Percentiles rank a stretch among this genome's conserved stretches.
These are phyloP conservation scores for Avena sativa DNA, from an alignment of 176 grass and related monocot genomes.

Conservation along the genomic window DNA sequence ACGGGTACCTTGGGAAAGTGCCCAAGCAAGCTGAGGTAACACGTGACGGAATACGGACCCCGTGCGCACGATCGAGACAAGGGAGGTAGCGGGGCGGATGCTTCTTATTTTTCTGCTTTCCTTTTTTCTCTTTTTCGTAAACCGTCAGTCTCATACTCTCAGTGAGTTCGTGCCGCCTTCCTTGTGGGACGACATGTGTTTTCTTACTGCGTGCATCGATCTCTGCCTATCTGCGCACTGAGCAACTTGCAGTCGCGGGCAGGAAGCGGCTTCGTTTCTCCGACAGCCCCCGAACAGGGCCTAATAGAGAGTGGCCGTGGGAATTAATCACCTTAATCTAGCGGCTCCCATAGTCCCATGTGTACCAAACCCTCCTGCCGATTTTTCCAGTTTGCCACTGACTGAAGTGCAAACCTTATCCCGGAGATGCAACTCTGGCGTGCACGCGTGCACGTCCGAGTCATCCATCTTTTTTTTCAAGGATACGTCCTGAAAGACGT, in stretches of 20 bases:
- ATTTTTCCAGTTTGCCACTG: no score
- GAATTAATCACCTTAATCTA: no score
- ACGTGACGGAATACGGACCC: slow-evolving; percentile 42
- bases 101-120: not conserved
- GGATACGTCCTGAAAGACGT: no score
- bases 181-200: not conserved
- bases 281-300: not conserved
- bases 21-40: slow-evolving; percentile 10
- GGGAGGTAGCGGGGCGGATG: no score
- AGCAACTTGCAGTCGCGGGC: not conserved
- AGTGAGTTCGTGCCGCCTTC: not conserved
- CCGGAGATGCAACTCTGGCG: no score
- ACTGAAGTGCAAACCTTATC: no score
- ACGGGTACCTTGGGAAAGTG: slow-evolving; percentile 32
- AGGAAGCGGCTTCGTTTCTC: not conserved
- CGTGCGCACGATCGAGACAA: slow-evolving; percentile 24
- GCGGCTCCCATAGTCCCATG: no score
- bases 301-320: not conserved
- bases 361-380: no score
- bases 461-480: no score
- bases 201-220: not conserved
- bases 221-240: not conserved
- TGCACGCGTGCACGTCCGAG: no score
- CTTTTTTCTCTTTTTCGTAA: not conserved
- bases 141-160: not conserved